phyloP scores from a whole-genome alignment of 768 basidiomycete species.

The Chalciporus piperatus region DNA sequence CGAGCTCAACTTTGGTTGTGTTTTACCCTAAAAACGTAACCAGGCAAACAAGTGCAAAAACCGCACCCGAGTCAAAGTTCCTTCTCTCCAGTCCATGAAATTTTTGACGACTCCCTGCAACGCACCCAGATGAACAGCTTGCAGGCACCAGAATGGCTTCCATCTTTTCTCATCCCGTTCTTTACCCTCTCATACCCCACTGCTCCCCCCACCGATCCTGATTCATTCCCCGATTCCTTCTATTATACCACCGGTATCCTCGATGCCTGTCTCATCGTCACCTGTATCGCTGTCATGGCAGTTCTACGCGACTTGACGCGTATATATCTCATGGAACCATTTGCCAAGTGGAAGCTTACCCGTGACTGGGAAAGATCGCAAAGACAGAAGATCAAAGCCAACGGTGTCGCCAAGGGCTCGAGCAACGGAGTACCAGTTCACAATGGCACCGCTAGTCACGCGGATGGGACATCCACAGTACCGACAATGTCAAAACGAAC shows the following conservation, averaged over 20 bases:
- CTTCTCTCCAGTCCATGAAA: slow-evolving; percentile 30
- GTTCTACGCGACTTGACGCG: slow-evolving; percentile 77
- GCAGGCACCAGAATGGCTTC: slow-evolving; percentile 41
- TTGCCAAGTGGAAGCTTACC: slow-evolving; percentile 74
- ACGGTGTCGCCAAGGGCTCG: slow-evolving; percentile 26
- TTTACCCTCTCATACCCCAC: slow-evolving; percentile 71
- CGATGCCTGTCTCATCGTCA: slow-evolving; percentile 77
- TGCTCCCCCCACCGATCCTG: slow-evolving; percentile 50
- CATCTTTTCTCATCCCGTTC: slow-evolving; percentile 61
- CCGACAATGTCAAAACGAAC: slow-evolving; percentile 41
- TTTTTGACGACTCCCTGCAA: slow-evolving; percentile 32
- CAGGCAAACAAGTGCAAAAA: slow-evolving; percentile 34
- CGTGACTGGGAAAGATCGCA: slow-evolving; percentile 42
- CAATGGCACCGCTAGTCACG: slow-evolving; percentile 32
- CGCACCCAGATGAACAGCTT: slow-evolving; percentile 37
- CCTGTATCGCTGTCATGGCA: slow-evolving; percentile 87
- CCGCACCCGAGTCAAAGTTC: slow-evolving; percentile 7
- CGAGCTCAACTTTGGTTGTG: slow-evolving; percentile 17
- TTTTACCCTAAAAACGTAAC: slow-evolving; percentile 30
- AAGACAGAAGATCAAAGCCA: slow-evolving; percentile 15
- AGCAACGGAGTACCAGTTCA: slow-evolving; percentile 19
- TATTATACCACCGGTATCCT: slow-evolving; percentile 73
- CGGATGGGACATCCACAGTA: slow-evolving; percentile 21
- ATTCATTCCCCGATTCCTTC: slow-evolving; percentile 67
- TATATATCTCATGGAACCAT: slow-evolving; percentile 71